These are phyloP conservation scores for Populus hybrid DNA, from an alignment of 441 rosid species.

Conservation along the genomic window DNA sequence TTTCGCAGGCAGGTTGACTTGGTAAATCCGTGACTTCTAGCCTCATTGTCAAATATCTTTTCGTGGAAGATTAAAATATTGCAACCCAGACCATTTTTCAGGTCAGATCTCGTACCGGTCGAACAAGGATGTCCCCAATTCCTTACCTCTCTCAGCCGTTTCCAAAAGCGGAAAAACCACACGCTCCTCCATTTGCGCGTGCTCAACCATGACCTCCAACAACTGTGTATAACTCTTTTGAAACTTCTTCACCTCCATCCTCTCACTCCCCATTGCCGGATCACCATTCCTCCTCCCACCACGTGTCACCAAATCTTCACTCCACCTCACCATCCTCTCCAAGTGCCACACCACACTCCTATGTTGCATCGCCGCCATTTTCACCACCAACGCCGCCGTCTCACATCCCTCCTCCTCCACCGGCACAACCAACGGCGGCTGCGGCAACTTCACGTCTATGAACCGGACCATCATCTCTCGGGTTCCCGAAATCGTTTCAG, in stretches of 20 bases:
- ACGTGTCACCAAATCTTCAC: constrained; percentile 56
- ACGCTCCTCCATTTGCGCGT: constrained; percentile 83
- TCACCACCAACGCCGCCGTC: constrained; percentile 43
- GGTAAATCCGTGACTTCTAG: background rate
- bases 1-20: background rate
- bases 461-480: constrained; percentile 43
- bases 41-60: background rate
- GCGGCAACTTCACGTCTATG: constrained; percentile 50
- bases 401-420: constrained; percentile 22
- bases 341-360: constrained; percentile 57
- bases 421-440: constrained; percentile 33
- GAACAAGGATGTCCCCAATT: background rate
- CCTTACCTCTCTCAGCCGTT: constrained; percentile 54
- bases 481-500: constrained; percentile 44
- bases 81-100: background rate
- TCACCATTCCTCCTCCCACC: constrained; percentile 46
- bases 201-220: constrained; percentile 71
- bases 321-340: constrained; percentile 64
- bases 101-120: background rate
- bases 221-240: constrained; percentile 46
- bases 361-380: constrained; percentile 50
- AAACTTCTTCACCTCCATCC: constrained; percentile 67
- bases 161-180: constrained; percentile 60
- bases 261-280: constrained; percentile 59
- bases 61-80: background rate